Conservation (phyloP, 2,329 filamentous ascomycete species). For the Penicillium olsonii region DNA sequence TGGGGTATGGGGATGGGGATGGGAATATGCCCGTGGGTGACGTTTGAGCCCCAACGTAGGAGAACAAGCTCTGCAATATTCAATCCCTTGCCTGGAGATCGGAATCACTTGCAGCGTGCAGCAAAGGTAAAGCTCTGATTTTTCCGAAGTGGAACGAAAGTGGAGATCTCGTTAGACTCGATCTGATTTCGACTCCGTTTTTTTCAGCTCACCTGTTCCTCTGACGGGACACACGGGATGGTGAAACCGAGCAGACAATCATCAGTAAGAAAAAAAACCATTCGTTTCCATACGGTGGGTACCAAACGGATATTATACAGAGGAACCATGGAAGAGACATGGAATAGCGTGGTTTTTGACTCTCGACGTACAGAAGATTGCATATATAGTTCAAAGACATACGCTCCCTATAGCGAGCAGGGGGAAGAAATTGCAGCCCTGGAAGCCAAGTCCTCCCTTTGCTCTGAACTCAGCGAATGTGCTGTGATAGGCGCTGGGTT, state of each 20-base stretch:
- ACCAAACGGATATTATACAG: slow-evolving; percentile 7
- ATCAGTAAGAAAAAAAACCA: no score
- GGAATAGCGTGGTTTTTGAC: slow-evolving; percentile 5
- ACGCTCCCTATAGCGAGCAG: slow-evolving; percentile 4
- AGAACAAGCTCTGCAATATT: slow-evolving; percentile 7
- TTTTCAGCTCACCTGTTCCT: slow-evolving; percentile 22
- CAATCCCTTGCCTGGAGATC: slow-evolving; percentile 16
- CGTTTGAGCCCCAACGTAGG: slow-evolving; percentile 2
- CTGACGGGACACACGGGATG: slow-evolving; percentile 24
- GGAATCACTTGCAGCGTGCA: slow-evolving; percentile 25
- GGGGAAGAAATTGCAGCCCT: slow-evolving; percentile 1
- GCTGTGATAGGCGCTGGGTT: slow-evolving; percentile 37
- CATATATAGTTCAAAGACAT: slow-evolving; percentile 26
- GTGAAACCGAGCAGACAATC: slow-evolving; percentile 6
- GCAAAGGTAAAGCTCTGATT: slow-evolving; percentile 28
- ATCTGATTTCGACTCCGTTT: slow-evolving; percentile 31
- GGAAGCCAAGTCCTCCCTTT: background rate
- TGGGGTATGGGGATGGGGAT: background rate
- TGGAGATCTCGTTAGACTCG: slow-evolving; percentile 34
- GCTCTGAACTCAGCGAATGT: no score
- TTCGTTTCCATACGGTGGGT: slow-evolving; percentile 16
- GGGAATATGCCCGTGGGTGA: slow-evolving; percentile 6
- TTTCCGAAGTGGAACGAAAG: slow-evolving; percentile 36
- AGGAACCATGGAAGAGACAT: slow-evolving; percentile 26
- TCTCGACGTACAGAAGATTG: slow-evolving; percentile 8